phyloP scores from a whole-genome alignment of 169 alveolate species.

The Plasmodium gaboni region DNA sequence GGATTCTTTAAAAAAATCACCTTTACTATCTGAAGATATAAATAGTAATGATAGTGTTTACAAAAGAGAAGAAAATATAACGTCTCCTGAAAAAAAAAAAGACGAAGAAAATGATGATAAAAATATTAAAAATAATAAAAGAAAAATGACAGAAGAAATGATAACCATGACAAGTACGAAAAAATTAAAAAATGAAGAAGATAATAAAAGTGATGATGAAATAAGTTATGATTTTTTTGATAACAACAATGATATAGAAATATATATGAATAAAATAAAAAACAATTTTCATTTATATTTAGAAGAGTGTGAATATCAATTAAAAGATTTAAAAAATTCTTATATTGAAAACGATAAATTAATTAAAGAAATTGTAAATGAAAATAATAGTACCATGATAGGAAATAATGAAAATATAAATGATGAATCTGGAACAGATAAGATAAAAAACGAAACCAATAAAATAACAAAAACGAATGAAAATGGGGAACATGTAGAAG shows the following conservation, averaged over 20 bases:
- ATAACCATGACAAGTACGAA: constrained; percentile 8
- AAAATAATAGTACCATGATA: constrained; percentile 27
- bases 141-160: constrained; percentile 22
- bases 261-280: constrained; percentile 49
- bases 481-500: no score
- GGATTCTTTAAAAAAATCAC: constrained; percentile 6
- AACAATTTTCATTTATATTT: constrained; percentile 34
- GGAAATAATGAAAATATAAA: neutral
- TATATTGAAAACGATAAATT: constrained; percentile 63
- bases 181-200: constrained; percentile 34
- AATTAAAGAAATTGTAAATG: constrained; percentile 67
- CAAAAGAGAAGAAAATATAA: constrained; percentile 5
- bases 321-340: constrained; percentile 29
- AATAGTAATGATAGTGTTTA: constrained; percentile 12
- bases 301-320: constrained; percentile 65
- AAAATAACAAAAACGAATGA: no score
- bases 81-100: constrained; percentile 10
- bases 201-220: constrained; percentile 10
- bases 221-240: constrained; percentile 35
- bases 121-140: constrained; percentile 30
- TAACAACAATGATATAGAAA: constrained; percentile 31
- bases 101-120: constrained; percentile 32
- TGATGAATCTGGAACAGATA: neutral
- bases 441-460: neutral
- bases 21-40: neutral